Conservation (phyloP, 108 stramenopile genomes). For the Ochromonas danica region DNA sequence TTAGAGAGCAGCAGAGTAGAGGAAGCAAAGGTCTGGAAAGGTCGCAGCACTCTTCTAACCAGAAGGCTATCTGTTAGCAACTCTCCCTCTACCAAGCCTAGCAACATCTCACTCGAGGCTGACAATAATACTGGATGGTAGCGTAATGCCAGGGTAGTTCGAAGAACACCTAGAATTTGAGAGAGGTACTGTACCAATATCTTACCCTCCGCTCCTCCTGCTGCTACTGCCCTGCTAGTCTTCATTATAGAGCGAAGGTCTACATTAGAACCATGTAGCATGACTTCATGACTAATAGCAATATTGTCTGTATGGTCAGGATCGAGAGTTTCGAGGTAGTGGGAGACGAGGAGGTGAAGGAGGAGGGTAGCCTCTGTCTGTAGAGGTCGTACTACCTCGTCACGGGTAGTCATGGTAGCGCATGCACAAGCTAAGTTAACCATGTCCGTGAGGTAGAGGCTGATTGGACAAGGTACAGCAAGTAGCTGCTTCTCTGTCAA, state of each 20-base stretch:
- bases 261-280: too few relatives aligned
- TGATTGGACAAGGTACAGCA: not conserved
- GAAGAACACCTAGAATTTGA: slow-evolving; percentile 11
- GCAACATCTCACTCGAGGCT: not conserved
- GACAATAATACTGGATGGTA: not conserved
- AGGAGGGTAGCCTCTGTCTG: not conserved
- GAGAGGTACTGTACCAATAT: slow-evolving; percentile 18
- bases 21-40: not conserved
- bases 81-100: not conserved
- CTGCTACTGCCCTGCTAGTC: too few relatives aligned
- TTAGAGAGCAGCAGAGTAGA: too few relatives aligned
- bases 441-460: not conserved
- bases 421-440: slow-evolving; percentile 20
- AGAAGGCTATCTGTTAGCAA: not conserved
- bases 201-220: not conserved
- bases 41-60: not conserved
- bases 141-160: not conserved
- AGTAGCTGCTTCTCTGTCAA: not conserved
- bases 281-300: too few relatives aligned
- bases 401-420: not conserved
- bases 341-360: not conserved
- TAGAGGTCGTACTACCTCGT: not conserved
- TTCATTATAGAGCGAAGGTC: too few relatives aligned
- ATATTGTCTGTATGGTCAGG: not conserved
- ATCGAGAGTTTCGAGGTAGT: not conserved